phyloP scores from a whole-genome alignment of 108 stramenopile genomes.

The Fragilaria crotonensis region DNA sequence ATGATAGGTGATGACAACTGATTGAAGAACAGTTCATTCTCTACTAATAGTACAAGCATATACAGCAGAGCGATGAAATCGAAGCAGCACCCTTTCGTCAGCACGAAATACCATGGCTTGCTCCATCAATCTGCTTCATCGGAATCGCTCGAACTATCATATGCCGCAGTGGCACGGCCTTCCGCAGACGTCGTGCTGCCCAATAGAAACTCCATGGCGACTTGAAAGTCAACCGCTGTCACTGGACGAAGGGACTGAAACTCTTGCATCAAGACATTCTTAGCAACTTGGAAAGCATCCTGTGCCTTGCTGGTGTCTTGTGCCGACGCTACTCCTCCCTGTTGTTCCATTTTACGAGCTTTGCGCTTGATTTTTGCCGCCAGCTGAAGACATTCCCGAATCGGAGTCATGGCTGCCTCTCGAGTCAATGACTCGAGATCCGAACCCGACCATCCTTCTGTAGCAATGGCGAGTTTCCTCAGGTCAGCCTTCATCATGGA shows the following conservation, averaged over 20 bases:
- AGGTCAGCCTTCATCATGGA: slow-evolving; percentile 37
- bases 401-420: slow-evolving; percentile 82
- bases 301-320: slow-evolving; percentile 9
- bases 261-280: slow-evolving; percentile 42
- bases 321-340: slow-evolving; percentile 10
- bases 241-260: slow-evolving; percentile 61
- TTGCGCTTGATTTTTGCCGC: slow-evolving; percentile 48
- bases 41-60: too few species aligned
- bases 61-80: too few species aligned
- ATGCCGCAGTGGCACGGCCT: not conserved
- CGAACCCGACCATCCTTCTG: slow-evolving; percentile 82
- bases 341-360: slow-evolving; percentile 23
- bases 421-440: slow-evolving; percentile 70
- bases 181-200: slow-evolving; percentile 1
- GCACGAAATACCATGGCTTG: too few species aligned
- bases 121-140: not conserved
- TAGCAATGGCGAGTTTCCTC: slow-evolving; percentile 32
- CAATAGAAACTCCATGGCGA: slow-evolving; percentile 47
- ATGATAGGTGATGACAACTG: too few species aligned
- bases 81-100: too few species aligned
- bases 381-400: slow-evolving; percentile 64
- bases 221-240: slow-evolving; percentile 42
- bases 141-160: not conserved
- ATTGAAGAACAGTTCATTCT: too few species aligned
- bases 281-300: slow-evolving; percentile 14